A percentile compares a stretch with the other conserved stretches of the same genome.
These are phyloP conservation scores for Pistacia integerrima DNA, from an alignment of 345 rosid species.

Conservation along the genomic window DNA sequence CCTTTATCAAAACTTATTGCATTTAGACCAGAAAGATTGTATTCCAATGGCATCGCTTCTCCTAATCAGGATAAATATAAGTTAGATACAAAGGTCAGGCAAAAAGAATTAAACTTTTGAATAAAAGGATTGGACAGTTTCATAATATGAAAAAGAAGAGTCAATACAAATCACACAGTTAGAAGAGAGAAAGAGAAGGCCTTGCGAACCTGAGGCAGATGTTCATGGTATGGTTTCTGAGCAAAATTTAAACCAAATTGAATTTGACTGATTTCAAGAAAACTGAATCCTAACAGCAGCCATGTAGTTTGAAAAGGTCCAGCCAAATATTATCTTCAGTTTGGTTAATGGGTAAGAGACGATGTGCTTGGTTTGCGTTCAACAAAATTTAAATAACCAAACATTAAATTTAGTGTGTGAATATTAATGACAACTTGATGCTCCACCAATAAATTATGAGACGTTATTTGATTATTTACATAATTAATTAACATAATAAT, in stretches of 20 bases:
- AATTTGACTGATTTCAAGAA: not conserved
- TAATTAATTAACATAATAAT: not conserved
- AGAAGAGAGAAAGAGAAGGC: not conserved
- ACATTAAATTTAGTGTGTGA: not conserved
- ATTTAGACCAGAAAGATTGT: slow-evolving; percentile 79
- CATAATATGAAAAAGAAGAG: not conserved
- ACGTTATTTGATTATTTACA: no score
- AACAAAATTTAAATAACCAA: not conserved
- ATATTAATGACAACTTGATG: not conserved
- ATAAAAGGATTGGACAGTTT: not conserved
- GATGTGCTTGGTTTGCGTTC: not conserved
- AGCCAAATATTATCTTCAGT: not conserved
- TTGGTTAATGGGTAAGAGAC: not conserved
- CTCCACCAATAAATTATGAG: not conserved
- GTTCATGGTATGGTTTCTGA: not conserved
- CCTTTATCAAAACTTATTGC: slow-evolving; percentile 96
- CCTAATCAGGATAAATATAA: slow-evolving; percentile 40
- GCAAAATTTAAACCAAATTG: not conserved
- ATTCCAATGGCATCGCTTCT: slow-evolving; percentile 87
- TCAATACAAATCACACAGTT: not conserved
- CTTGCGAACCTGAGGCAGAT: not conserved
- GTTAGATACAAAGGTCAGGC: slow-evolving; percentile 1
- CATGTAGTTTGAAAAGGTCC: not conserved
- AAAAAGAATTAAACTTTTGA: not conserved
- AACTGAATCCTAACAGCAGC: not conserved